Percentiles rank a stretch among this genome's conserved stretches.
Evolutionary conservation across 108 stramenopile genomes (phyloP).

Genomic region (Fragilariopsis cylindrus): DNA sequence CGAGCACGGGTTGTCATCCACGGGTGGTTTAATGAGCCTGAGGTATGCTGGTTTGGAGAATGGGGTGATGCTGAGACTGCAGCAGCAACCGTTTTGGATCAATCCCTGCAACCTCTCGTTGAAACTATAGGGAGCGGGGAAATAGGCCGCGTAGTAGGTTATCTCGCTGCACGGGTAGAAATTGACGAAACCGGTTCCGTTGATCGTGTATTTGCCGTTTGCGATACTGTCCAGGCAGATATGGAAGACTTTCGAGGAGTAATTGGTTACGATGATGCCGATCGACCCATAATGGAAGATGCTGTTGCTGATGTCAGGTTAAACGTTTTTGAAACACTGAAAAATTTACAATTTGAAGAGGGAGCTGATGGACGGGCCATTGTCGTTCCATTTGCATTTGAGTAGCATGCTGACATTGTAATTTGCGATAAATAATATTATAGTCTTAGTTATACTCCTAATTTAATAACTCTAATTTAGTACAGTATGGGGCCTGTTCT

Average conservation of each 20-base stretch:
- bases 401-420: conserved; percentile 6
- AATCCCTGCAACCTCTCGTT: conserved; percentile 22
- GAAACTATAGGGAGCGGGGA: conserved; percentile 32
- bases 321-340: conserved; percentile 28
- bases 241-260: conserved; percentile 32
- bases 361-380: conserved; percentile 19
- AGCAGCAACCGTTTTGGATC: conserved; percentile 7
- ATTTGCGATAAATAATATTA: no score
- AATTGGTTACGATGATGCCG: conserved; percentile 37
- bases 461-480: no score
- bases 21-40: conserved; percentile 48
- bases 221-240: conserved; percentile 43
- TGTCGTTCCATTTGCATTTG: conserved; percentile 40
- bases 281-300: conserved; percentile 36
- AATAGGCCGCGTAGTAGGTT: conserved; percentile 45
- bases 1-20: conserved; percentile 38
- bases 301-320: conserved; percentile 34
- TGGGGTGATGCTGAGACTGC: conserved; percentile 15
- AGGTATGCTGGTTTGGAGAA: conserved; percentile 36
- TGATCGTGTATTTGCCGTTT: conserved; percentile 20
- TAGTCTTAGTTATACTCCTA: no score
- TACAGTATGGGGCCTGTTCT: no score
- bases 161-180: conserved; percentile 33
- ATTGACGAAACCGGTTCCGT: conserved; percentile 27
- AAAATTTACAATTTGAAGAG: conserved; percentile 20